phyloP scores from a whole-genome alignment of 208 protist genomes.

The Trypanosoma platydactyli region DNA sequence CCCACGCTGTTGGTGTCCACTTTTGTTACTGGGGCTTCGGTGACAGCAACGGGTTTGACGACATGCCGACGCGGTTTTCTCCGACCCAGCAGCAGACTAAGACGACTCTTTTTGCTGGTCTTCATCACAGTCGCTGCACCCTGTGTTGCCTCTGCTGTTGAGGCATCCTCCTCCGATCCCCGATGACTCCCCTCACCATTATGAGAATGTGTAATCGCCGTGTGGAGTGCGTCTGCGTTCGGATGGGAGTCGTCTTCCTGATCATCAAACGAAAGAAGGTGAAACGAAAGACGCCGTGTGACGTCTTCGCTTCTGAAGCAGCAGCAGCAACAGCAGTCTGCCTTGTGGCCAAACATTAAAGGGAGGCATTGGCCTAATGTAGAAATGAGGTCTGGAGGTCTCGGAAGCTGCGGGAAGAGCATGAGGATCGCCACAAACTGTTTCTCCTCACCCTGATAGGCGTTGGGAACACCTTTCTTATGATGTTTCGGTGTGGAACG shows the following conservation, averaged over 20 bases:
- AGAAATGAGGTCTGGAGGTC: neutral
- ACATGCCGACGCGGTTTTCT: neutral
- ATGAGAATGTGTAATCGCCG: too few relatives aligned
- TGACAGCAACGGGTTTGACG: too few relatives aligned
- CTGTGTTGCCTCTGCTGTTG: neutral
- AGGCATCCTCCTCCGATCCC: too few relatives aligned
- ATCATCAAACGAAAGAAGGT: neutral
- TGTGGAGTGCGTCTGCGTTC: too few relatives aligned
- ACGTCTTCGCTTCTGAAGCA: neutral
- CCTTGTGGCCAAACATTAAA: neutral
- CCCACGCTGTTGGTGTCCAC: too few relatives aligned
- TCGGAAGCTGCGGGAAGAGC: constrained; percentile 8
- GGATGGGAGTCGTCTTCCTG: neutral
- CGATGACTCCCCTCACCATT: too few relatives aligned
- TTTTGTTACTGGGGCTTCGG: too few relatives aligned
- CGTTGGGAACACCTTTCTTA: too few relatives aligned
- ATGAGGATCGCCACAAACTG: neutral
- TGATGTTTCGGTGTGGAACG: too few relatives aligned
- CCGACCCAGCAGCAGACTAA: constrained; percentile 2
- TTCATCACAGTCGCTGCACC: neutral
- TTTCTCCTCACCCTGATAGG: neutral
- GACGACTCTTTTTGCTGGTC: neutral
- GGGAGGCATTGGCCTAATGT: neutral
- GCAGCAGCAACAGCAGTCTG: neutral
- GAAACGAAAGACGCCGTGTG: neutral